Base-by-base conservation (phyloP, 2,329 filamentous ascomycete genomes). In the Hymenoscyphus infarciens region DNA sequence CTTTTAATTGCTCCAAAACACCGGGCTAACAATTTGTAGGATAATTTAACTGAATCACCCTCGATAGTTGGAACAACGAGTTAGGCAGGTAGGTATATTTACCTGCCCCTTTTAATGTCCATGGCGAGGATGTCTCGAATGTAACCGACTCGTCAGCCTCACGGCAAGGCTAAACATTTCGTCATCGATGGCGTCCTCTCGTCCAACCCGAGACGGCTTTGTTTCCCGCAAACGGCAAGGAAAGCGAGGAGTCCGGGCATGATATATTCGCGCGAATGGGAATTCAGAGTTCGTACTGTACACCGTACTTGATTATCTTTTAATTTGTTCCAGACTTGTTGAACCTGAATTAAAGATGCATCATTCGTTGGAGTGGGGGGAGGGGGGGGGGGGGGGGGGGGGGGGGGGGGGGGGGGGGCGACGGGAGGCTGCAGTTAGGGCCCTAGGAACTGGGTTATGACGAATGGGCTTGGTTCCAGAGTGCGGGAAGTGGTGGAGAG, bases 391-490 rank as follows among this genome's bases (percentile, higher is more conserved):
- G 29, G 33, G 5, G 25, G 8, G 5, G 29, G 29, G 29, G 33
- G 5, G 25, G 8, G 5, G 29, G 29, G 29, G 33, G 5, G 25
- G 8, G 5, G 29, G 29, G 29, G n/a, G 1, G 19, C 4, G 19
- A 4, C 45, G 45, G 45, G 45, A 49, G 13, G 45, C 19, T 49
- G 19, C 45, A 49, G 19, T 49, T 49, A 49, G 39, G 45, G 6
- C 45, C 45, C 45, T 49, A n/a, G 45, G 22, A 49, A 49, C 8
- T 49, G 19, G 45, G n/a, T 49, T 49, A 49, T 49, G 45, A 49
- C 45, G 45, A 49, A 49, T 49, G 45, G 45, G 45, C 45, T 49
- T 49, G 45, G 19, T 49, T 49, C 45, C 19, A 49, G 25, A 27
- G 25, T 27, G 2, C 4, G 25, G 45, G 45, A 15, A 22, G n/a